Evolutionary conservation across 2,329 filamentous ascomycete species (phyloP).

Genomic region (Exophiala calicioides): DNA sequence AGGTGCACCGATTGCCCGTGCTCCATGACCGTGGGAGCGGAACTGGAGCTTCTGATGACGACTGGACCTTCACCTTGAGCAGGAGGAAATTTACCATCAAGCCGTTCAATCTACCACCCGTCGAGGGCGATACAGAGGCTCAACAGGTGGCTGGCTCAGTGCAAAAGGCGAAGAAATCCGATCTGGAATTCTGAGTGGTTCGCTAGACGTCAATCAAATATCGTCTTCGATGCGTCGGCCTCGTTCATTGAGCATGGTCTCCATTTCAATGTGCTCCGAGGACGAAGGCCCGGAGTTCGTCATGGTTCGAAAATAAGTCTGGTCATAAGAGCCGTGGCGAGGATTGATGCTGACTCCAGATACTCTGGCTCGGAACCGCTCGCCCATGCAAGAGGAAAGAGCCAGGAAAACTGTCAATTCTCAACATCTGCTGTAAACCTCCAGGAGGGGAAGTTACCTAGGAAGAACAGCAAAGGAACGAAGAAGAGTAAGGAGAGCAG

Average conservation of each 20-base stretch:
- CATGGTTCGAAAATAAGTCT: conserved; percentile 58
- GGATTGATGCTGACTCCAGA: conserved; percentile 47
- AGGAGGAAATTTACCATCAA: conserved; percentile 80
- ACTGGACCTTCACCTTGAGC: conserved; percentile 88
- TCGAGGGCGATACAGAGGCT: conserved; percentile 71
- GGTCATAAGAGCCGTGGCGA: conserved; percentile 52
- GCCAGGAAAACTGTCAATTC: conserved; percentile 49
- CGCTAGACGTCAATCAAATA: neutral
- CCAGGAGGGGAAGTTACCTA: too few relatives aligned
- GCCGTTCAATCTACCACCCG: conserved; percentile 84
- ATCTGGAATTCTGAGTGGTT: conserved; percentile 70
- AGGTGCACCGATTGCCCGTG: conserved; percentile 78
- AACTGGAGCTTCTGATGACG: conserved; percentile 70
- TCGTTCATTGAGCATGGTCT: conserved; percentile 57
- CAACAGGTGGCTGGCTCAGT: conserved; percentile 51
- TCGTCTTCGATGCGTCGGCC: conserved; percentile 36
- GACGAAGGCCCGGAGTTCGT: conserved; percentile 55
- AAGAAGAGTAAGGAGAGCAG: conserved; percentile 24
- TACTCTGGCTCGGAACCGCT: conserved; percentile 52
- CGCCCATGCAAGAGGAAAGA: conserved; percentile 58
- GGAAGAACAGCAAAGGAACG: conserved; percentile 22
- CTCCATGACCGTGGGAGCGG: conserved; percentile 85
- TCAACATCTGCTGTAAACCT: neutral
- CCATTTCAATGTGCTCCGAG: conserved; percentile 65
- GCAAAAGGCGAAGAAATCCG: conserved; percentile 61